These are phyloP conservation scores for Penicillium canariense DNA, from an alignment of 495 filamentous ascomycete species.

Conservation along the genomic window DNA sequence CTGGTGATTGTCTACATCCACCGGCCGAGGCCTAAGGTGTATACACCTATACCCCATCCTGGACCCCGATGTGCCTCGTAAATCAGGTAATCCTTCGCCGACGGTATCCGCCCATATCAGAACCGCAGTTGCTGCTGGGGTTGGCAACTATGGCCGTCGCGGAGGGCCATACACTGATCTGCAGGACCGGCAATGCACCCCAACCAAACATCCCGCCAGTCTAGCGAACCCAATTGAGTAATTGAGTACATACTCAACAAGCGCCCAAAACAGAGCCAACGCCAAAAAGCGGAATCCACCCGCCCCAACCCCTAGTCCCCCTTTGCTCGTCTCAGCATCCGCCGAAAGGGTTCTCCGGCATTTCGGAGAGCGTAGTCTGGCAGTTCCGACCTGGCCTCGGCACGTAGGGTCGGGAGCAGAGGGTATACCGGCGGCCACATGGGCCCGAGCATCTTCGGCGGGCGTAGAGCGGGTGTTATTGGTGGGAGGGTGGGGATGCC, in stretches of 20 bases:
- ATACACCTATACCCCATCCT: constrained; percentile 6
- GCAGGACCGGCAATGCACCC: neutral
- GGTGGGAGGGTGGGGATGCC: constrained; percentile 1
- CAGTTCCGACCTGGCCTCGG: neutral
- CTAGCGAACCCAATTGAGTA: too few relatives aligned
- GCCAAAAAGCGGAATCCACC: neutral
- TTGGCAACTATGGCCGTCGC: constrained; percentile 4
- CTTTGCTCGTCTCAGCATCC: neutral
- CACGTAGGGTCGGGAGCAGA: constrained; percentile 10
- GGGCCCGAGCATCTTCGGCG: neutral
- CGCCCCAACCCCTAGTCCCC: neutral
- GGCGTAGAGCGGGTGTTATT: constrained; percentile 2
- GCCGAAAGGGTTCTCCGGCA: constrained; percentile 14
- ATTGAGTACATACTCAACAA: too few relatives aligned
- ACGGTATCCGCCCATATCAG: neutral
- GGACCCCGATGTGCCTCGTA: constrained; percentile 14
- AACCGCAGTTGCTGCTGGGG: neutral
- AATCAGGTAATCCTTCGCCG: constrained; percentile 5
- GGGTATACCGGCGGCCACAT: constrained; percentile 12
- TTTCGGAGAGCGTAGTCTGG: neutral
- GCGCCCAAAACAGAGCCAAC: neutral
- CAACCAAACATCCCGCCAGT: neutral
- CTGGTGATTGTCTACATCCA: neutral
- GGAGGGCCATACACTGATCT: constrained; percentile 1
- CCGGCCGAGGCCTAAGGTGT: neutral